phyloP scores from a whole-genome alignment of 352 stramenopile species.

The Pythium dissimile region DNA sequence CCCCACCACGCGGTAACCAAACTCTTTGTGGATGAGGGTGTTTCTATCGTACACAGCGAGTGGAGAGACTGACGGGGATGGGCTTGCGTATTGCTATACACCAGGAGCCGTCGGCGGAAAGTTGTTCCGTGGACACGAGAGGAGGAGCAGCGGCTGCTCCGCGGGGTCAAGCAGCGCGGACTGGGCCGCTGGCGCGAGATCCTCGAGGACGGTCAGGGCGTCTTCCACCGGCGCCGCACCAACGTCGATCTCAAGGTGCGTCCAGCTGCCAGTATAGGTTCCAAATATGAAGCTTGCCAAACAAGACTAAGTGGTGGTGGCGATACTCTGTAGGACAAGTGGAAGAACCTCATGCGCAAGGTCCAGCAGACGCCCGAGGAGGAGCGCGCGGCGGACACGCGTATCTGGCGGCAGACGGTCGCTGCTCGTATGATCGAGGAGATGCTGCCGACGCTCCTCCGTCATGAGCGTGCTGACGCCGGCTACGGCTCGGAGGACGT shows the following conservation, averaged over 20 bases:
- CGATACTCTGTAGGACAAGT: slow-evolving; percentile 22
- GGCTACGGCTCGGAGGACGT: not conserved
- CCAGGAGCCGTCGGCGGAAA: not conserved
- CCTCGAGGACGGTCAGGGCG: slow-evolving; percentile 24
- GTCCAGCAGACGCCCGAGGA: not conserved
- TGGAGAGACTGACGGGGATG: not conserved
- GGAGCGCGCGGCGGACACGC: not conserved
- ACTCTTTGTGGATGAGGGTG: too few relatives aligned
- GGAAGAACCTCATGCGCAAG: slow-evolving; percentile 16
- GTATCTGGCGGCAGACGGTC: slow-evolving; percentile 1
- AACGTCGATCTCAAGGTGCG: slow-evolving; percentile 67
- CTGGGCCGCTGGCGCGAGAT: slow-evolving; percentile 49
- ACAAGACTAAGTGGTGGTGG: too few relatives aligned
- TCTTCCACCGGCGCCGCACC: slow-evolving; percentile 48
- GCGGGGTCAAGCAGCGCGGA: slow-evolving; percentile 38
- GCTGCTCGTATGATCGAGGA: not conserved
- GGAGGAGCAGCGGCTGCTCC: slow-evolving; percentile 39
- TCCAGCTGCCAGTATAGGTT: not conserved
- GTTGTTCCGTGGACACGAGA: slow-evolving; percentile 33
- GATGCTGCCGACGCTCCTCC: not conserved
- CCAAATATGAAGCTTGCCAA: too few relatives aligned
- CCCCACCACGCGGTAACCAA: not conserved
- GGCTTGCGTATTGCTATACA: not conserved
- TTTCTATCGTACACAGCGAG: too few relatives aligned
- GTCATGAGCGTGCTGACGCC: not conserved